Conservation (phyloP, 352 stramenopile species). For the Blastocystis sp. region DNA sequence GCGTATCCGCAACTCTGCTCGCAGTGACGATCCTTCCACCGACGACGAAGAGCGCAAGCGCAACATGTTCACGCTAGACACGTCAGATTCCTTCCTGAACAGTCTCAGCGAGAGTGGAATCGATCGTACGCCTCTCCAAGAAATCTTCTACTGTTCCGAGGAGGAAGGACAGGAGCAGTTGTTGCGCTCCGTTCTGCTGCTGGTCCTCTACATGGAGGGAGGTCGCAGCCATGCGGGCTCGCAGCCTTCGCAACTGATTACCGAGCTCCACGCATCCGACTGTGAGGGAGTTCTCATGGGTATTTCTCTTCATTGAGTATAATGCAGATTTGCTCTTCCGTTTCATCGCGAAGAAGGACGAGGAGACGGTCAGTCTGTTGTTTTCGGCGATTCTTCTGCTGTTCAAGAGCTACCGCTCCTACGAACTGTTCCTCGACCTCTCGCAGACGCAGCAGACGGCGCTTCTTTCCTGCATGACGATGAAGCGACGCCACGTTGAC, state of each 20-base stretch:
- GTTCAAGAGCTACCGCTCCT: constrained; percentile 22
- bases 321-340: constrained; percentile 9
- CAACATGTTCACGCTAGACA: not conserved
- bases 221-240: not conserved
- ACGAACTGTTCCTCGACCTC: not conserved
- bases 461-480: not conserved
- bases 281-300: constrained; percentile 16
- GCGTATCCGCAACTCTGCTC: not conserved
- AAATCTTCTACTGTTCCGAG: constrained; percentile 2
- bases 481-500: not conserved
- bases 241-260: not conserved
- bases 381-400: constrained; percentile 24
- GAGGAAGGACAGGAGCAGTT: not conserved
- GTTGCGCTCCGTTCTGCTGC: constrained; percentile 5
- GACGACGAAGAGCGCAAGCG: constrained; percentile 9
- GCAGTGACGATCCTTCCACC: not conserved
- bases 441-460: not conserved
- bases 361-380: not conserved
- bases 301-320: not conserved
- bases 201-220: constrained; percentile 38
- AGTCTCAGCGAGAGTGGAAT: not conserved
- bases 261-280: constrained; percentile 32
- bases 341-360: constrained; percentile 9
- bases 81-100: not conserved
- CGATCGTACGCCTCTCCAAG: not conserved